phyloP scores from a whole-genome alignment of 352 stramenopile species.

The Pythium aristosporum region DNA sequence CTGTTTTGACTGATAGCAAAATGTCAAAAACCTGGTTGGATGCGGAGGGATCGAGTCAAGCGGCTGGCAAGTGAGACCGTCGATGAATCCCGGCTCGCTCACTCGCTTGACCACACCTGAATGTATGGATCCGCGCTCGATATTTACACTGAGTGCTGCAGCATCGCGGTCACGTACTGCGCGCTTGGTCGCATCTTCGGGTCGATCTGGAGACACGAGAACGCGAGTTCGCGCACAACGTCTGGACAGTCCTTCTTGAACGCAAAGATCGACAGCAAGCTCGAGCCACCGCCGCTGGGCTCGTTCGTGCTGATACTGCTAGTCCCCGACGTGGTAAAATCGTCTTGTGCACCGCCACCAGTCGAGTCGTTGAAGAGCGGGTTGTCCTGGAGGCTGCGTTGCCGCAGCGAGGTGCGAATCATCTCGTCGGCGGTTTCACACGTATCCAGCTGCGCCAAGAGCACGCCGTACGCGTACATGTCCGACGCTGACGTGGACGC shows the following conservation, averaged over 20 bases:
- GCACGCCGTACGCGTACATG: constrained; percentile 39
- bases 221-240: constrained; percentile 55
- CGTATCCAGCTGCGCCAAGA: constrained; percentile 31
- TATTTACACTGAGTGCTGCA: constrained; percentile 35
- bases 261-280: constrained; percentile 58
- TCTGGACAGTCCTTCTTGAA: constrained; percentile 67
- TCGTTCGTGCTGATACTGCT: constrained; percentile 22
- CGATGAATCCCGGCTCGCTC: background rate
- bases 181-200: constrained; percentile 66
- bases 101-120: too few species aligned
- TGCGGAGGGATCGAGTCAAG: background rate
- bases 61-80: background rate
- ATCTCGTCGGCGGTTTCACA: constrained; percentile 57
- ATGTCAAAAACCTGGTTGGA: background rate
- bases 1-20: background rate
- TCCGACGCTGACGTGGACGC: constrained; percentile 23
- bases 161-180: constrained; percentile 74
- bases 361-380: constrained; percentile 29
- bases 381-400: constrained; percentile 40
- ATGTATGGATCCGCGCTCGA: background rate
- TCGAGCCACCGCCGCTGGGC: constrained; percentile 31
- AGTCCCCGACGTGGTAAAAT: constrained; percentile 3
- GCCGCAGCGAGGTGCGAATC: constrained; percentile 55
- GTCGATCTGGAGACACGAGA: constrained; percentile 67
- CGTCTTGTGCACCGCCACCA: constrained; percentile 16